Evolutionary conservation across 2,329 filamentous ascomycete genomes (phyloP).

Genomic region (Fusarium neocosmosporiellum): DNA sequence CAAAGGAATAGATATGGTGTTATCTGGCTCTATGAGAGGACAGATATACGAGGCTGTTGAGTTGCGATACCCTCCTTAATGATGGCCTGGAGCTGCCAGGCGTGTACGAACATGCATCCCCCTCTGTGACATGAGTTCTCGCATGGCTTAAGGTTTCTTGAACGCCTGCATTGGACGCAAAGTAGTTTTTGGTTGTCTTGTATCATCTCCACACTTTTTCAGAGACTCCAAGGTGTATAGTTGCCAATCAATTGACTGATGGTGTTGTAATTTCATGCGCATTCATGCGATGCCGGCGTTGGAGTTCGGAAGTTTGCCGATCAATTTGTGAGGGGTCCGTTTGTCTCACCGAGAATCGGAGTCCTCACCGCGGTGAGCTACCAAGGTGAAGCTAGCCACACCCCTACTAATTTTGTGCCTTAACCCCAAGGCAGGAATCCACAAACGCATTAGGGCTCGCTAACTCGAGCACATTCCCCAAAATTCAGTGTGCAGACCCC

Average conservation of each 20-base stretch:
- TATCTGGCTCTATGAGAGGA: conserved; percentile 27
- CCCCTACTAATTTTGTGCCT: conserved; percentile 28
- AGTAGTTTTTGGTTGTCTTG: conserved; percentile 29
- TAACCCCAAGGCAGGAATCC: conserved; percentile 36
- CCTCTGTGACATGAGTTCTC: conserved; percentile 36
- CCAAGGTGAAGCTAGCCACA: conserved; percentile 19
- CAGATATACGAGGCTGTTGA: conserved; percentile 32
- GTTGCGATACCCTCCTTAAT: conserved; percentile 48
- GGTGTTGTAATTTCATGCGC: conserved; percentile 16
- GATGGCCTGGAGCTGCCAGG: conserved; percentile 41
- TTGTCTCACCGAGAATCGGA: conserved; percentile 11
- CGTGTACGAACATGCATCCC: conserved; percentile 44
- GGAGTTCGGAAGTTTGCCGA: conserved; percentile 18
- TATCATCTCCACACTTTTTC: conserved; percentile 38
- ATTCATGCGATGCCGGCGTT: conserved; percentile 1
- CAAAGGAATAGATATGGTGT: conserved; percentile 40
- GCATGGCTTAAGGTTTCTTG: conserved; percentile 30
- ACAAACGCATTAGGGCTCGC: conserved; percentile 48
- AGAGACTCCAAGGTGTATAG: conserved; percentile 35
- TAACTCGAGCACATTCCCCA: conserved; percentile 44
- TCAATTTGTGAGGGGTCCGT: conserved; percentile 15
- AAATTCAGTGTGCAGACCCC: conserved; percentile 43
- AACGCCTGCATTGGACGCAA: conserved; percentile 26
- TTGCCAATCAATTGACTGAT: conserved; percentile 38
- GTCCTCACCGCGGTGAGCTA: conserved; percentile 14